Evolutionary conservation across 2,329 filamentous ascomycete genomes (phyloP), one percentile per base, ranked within the genome.

Genomic region (Epichloe brachyelytri): DNA sequence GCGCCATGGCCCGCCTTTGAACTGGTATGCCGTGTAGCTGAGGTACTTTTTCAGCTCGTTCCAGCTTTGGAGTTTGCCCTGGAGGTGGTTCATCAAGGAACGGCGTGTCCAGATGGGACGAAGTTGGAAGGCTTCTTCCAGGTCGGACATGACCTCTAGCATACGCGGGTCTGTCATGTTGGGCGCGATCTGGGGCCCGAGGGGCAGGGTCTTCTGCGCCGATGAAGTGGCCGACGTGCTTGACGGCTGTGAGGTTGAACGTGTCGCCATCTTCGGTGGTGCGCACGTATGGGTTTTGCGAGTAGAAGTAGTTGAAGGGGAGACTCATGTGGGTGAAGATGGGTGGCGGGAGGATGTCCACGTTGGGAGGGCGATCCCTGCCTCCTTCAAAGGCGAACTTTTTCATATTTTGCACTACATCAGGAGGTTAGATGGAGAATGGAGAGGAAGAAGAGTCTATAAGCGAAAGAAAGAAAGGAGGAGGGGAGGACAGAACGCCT

Each of bases 1-100:
- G 56, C 88, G 80, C 85, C 88, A 98, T 0, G 93, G 90, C 0
- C 93, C 93, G 20, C 86, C 88, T 53, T 86, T 85, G 74, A 97
- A 96, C 67, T 90, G 88, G 68, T 95, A 98, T 8, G 86, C 89
- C 4, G 88, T 82, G 60, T 93, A 91, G 55, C 88, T 85, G 49
- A 90, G 78, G 45, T 86, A 86, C 62, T 85, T 78, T 59, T 88
- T 85, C 54, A 95, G 67, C 41, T 77, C 68, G 52, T 77, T 77
- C 63, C 73, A 79, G 53, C 74, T 72, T 43, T 71, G 72, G 26
- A 72, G 70, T 46, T 68, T 70, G 46, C 69, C 68, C 2, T 68
- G 70, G 33, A 96, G 73, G 49, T 78, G 76, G 66, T 95, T 96
- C 59, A 85, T 76, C 14, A 95, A 74, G 2, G 85, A 85, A 19